Base-by-base conservation (phyloP, 192 early-diverging fungal genomes). In the Coemansia sp. region DNA sequence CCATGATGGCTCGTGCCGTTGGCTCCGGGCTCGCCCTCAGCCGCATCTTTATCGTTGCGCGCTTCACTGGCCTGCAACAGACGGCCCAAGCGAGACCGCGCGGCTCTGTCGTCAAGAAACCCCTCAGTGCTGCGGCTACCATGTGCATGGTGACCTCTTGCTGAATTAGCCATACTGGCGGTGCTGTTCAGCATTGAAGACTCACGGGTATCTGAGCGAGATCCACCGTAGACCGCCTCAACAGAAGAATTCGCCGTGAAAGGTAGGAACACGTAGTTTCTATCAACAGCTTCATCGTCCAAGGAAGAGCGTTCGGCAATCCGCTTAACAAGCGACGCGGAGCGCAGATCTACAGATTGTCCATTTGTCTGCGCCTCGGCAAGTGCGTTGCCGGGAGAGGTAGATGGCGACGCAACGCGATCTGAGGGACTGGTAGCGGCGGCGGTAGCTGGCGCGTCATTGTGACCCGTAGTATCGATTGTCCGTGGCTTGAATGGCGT, bases 171-270 rank as follows among this genome's bases (percentile, higher is more conserved):
- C 59, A 39, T 39, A 33, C 37, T 60, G 13, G 63, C 57, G 37
- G 63, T 50, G 29, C 39, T 63, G 21, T 66, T 45, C 11, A 59
- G 42, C 17, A 68, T 50, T 5, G 71, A 66, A 9, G 67, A 27
- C 24, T 66, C 72, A 1, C 63, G 54, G 5, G 80, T 66, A 11
- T 77, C 80, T 1, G 69, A 59, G 14, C 72, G 65, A 29, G 80
- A 77, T 34, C 80, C 80, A 36, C 80, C 75, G 34, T 83, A 83
- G 27, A 83, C 80, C 10, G 80, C 80, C 48, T 83, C 80, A 3
- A 83, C 37, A 2, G 80, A 83, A 27, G 80, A 74, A 64, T 74
- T 77, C 19, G 75, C 34, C 16, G 78, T 70, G 44, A 70, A 65
- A 4, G 72, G 66, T 24, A 35, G 19, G n/a, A 42, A 41, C 29